Conservation (phyloP, 1,284 basidiomycete genomes). For the Ustilago loliicola region DNA sequence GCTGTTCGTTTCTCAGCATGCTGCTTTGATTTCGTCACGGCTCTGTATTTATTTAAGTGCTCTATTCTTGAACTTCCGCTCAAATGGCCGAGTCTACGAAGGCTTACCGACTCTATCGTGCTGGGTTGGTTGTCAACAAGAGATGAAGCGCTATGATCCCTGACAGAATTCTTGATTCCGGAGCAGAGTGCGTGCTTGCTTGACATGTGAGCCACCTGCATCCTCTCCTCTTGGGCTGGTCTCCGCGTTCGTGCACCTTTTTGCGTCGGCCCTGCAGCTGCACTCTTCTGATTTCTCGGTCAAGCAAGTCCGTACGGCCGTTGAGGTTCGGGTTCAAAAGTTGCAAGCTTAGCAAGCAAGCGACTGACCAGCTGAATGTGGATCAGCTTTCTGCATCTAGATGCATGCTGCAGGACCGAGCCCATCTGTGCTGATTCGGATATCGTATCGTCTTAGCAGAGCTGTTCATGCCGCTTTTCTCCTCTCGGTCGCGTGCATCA, state of each 20-base stretch:
- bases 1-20: neutral
- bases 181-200: neutral
- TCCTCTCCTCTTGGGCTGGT: neutral
- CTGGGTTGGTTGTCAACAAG: neutral
- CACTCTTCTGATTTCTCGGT: too few species aligned
- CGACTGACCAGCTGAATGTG: neutral
- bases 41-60: neutral
- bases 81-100: neutral
- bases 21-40: neutral
- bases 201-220: neutral
- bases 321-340: too few species aligned
- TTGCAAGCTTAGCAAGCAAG: neutral
- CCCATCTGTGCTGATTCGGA: slow-evolving; percentile 6
- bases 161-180: neutral
- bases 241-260: neutral
- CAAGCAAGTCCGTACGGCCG: too few species aligned
- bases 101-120: neutral
- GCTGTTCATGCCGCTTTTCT: neutral
- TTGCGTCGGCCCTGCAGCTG: neutral
- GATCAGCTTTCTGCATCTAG: slow-evolving; percentile 2
- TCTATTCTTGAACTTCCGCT: neutral
- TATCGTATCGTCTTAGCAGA: neutral
- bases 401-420: slow-evolving; percentile 13
- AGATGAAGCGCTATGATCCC: neutral
- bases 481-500: slow-evolving; percentile 8